Conservation (phyloP, 2,329 filamentous ascomycete species). For the Neopestalotiopsis clavispora region DNA sequence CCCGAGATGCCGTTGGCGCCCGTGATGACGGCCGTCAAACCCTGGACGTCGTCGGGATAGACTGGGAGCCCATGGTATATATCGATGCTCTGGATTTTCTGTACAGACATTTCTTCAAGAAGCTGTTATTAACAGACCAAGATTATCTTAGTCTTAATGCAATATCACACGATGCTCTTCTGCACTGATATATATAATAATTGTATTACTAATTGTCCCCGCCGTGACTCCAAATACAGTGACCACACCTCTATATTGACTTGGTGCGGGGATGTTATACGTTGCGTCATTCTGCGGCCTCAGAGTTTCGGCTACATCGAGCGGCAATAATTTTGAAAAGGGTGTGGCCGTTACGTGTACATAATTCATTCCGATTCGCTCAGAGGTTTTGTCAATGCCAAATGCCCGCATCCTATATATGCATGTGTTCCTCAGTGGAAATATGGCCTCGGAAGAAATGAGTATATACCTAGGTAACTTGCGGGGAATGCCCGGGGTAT, state of each 20-base stretch:
- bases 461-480: too few relatives aligned
- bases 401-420: too few relatives aligned
- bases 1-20: slow-evolving; percentile 61
- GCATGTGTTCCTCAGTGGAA: too few relatives aligned
- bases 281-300: slow-evolving; percentile 1
- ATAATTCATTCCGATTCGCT: not conserved
- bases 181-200: not conserved
- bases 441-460: too few relatives aligned
- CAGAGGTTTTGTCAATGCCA: not conserved
- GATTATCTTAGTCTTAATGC: not conserved
- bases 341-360: not conserved
- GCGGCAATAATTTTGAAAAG: not conserved
- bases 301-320: not conserved
- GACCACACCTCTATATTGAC: not conserved
- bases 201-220: not conserved
- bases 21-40: slow-evolving; percentile 55
- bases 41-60: slow-evolving; percentile 45
- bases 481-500: too few relatives aligned
- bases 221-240: not conserved
- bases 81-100: slow-evolving; percentile 30
- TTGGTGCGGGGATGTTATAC: slow-evolving; percentile 3
- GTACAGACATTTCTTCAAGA: not conserved
- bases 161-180: not conserved
- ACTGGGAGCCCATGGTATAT: slow-evolving; percentile 56
- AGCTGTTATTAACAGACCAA: not conserved